Percentiles rank a stretch among this genome's conserved stretches.
phyloP scores from a whole-genome alignment of 495 filamentous ascomycete genomes.

The Hypomontagnella monticulosa region DNA sequence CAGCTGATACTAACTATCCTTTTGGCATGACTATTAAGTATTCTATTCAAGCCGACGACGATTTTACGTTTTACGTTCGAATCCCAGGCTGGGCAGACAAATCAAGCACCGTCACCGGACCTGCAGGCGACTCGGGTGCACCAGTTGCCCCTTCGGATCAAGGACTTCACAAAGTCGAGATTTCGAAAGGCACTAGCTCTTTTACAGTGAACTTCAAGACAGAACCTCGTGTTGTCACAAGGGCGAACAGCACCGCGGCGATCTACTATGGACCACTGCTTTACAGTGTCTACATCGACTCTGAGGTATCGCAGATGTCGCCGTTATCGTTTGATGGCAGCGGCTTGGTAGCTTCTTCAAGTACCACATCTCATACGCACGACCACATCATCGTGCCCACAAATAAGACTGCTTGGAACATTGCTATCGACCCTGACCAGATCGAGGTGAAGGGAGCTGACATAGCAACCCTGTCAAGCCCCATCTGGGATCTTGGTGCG shows the following conservation, averaged over 20 bases:
- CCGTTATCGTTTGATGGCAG: conserved; percentile 27
- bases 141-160: conserved; percentile 36
- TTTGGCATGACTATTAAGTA: conserved; percentile 61
- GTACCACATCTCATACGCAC: conserved; percentile 39
- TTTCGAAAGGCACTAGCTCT: conserved; percentile 46
- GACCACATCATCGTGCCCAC: conserved; percentile 47
- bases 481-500: conserved; percentile 59
- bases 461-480: conserved; percentile 49
- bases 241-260: conserved; percentile 65
- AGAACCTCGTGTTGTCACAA: conserved; percentile 46
- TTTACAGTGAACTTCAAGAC: conserved; percentile 47
- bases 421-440: conserved; percentile 60
- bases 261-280: conserved; percentile 65
- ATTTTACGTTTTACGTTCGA: conserved; percentile 62
- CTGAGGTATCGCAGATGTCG: conserved; percentile 30
- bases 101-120: conserved; percentile 40
- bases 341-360: conserved; percentile 21
- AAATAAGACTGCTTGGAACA: conserved; percentile 53
- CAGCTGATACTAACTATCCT: conserved; percentile 60
- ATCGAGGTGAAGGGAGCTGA: conserved; percentile 42
- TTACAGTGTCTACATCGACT: conserved; percentile 61
- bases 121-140: neutral
- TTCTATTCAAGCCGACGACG: conserved; percentile 51
- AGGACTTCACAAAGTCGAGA: conserved; percentile 51
- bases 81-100: conserved; percentile 58